Evolutionary conservation across 176 grass and related monocot genomes (phyloP).

Genomic region (Tillandsia leiboldiana): DNA sequence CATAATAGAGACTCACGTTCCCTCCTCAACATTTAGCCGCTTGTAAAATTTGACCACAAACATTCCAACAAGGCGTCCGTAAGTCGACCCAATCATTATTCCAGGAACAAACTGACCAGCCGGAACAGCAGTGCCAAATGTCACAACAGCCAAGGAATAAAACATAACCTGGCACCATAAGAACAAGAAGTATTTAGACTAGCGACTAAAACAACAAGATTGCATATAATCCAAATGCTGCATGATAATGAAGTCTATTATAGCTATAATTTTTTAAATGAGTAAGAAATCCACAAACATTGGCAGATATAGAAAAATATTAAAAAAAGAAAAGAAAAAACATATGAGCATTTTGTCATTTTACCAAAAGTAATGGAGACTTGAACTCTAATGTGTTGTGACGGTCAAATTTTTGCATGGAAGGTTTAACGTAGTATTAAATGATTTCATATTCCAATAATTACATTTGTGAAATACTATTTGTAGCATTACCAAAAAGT

Average conservation of each 20-base stretch:
- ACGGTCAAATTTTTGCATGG: too few species aligned
- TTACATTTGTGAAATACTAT: too few species aligned
- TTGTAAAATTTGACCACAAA: constrained; percentile 89
- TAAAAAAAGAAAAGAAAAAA: too few species aligned
- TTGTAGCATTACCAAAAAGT: too few species aligned
- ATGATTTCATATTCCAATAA: too few species aligned
- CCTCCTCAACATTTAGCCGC: constrained; percentile 88
- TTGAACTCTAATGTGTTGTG: too few species aligned
- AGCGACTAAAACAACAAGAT: constrained; percentile 2
- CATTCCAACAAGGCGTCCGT: constrained; percentile 98
- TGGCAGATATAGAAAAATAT: too few species aligned
- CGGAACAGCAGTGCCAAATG: constrained; percentile 97
- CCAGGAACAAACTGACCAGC: constrained; percentile 98
- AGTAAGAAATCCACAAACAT: too few species aligned
- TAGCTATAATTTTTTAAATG: background rate
- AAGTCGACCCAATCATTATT: constrained; percentile 99
- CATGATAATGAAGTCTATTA: background rate
- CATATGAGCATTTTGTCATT: too few species aligned
- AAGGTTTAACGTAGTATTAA: too few species aligned
- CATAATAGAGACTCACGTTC: constrained; percentile 72
- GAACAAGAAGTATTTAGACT: background rate
- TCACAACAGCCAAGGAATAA: constrained; percentile 87
- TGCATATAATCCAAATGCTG: background rate
- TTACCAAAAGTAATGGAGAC: too few species aligned
- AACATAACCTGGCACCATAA: constrained; percentile 73